Evolutionary conservation across 371 early-diverging fungal species (phyloP).

Genomic region (Zopfochytrium polystomum): DNA sequence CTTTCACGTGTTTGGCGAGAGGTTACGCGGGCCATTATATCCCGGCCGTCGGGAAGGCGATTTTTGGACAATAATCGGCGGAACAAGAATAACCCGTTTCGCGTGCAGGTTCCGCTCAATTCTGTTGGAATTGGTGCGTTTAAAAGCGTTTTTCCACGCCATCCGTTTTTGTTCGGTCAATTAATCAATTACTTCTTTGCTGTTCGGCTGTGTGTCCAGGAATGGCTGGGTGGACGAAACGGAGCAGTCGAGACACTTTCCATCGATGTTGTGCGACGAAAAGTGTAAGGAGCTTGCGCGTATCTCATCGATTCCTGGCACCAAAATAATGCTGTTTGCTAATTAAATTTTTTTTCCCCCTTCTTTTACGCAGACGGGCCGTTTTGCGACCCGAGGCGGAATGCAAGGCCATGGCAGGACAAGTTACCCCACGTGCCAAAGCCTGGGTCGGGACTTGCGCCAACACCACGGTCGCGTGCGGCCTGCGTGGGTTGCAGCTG

Average conservation of each 20-base stretch:
- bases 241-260: conserved; percentile 86
- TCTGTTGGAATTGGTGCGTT: conserved; percentile 64
- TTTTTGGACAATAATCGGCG: conserved; percentile 27
- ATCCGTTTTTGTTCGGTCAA: neutral
- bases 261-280: conserved; percentile 45
- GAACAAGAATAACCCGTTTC: conserved; percentile 18
- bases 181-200: conserved; percentile 1
- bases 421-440: conserved; percentile 69
- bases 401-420: conserved; percentile 71
- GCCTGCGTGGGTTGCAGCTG: conserved; percentile 20
- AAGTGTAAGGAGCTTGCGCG: conserved; percentile 24
- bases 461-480: neutral
- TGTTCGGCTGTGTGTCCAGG: neutral
- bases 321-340: neutral
- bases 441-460: conserved; percentile 37
- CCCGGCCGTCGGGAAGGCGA: conserved; percentile 48
- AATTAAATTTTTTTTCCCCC: neutral
- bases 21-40: conserved; percentile 60
- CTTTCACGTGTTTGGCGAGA: conserved; percentile 74
- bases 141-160: no score
- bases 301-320: neutral
- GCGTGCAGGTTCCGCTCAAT: conserved; percentile 42
- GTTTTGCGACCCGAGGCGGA: conserved; percentile 58
- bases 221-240: conserved; percentile 90
- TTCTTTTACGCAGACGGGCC: conserved; percentile 55